Percentiles rank a stretch among this genome's conserved stretches.
Evolutionary conservation across 495 filamentous ascomycete genomes (phyloP).

Genomic region (Peziza echinospora): DNA sequence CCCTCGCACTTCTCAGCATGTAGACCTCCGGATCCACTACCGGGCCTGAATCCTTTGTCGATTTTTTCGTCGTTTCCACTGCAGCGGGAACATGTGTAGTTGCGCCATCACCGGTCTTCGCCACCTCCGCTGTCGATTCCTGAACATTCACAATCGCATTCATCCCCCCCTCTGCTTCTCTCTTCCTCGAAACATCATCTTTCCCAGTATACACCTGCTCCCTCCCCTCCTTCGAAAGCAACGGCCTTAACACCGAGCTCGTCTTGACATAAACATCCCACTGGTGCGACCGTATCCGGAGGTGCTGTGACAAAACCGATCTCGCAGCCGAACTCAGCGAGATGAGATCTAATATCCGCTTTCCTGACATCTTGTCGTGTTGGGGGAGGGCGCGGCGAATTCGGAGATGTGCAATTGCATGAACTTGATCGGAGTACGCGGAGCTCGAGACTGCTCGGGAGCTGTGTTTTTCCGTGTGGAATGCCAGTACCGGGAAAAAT

Average conservation of each 20-base stretch:
- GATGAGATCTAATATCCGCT: slow-evolving; percentile 54
- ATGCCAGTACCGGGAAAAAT: too few species aligned
- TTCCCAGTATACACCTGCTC: background rate
- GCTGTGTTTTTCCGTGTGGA: background rate
- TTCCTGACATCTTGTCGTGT: slow-evolving; percentile 35
- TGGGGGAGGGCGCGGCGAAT: background rate
- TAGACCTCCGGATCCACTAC: background rate
- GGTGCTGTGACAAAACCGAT: slow-evolving; percentile 56
- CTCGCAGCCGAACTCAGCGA: slow-evolving; percentile 58
- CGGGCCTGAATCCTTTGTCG: background rate
- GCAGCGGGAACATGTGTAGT: too few species aligned
- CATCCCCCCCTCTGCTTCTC: background rate
- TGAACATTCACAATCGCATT: background rate
- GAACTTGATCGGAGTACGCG: background rate
- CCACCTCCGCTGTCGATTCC: background rate
- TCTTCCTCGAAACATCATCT: background rate
- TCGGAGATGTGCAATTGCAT: background rate
- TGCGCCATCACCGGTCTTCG: too few species aligned
- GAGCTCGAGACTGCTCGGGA: background rate
- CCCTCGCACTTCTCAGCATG: background rate
- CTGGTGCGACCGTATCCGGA: slow-evolving; percentile 53
- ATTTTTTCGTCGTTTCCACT: background rate
- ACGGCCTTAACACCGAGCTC: slow-evolving; percentile 22
- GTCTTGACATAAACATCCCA: slow-evolving; percentile 56
- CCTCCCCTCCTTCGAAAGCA: background rate